Percentiles rank a stretch among this genome's conserved stretches.
Evolutionary conservation across 495 filamentous ascomycete species (phyloP).

Genomic region (Bombardia bombarda): DNA sequence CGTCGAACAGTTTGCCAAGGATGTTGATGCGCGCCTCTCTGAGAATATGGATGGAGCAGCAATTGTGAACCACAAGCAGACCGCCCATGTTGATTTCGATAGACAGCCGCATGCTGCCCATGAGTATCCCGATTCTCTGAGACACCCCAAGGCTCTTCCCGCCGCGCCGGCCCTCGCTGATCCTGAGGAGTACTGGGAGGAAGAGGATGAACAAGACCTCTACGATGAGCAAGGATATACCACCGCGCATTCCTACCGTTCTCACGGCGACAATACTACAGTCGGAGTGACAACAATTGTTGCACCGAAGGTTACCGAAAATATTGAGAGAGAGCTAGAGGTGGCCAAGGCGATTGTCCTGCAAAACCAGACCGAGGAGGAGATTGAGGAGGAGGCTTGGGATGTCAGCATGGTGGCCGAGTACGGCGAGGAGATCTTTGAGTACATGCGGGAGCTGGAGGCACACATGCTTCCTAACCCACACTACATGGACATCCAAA

Average conservation of each 20-base stretch:
- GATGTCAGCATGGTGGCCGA: conserved; percentile 99
- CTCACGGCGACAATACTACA: conserved; percentile 75
- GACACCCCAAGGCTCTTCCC: conserved; percentile 11
- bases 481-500: conserved; percentile 93
- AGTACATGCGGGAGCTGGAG: conserved; percentile 83
- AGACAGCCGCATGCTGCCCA: neutral
- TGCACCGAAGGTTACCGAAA: conserved; percentile 59
- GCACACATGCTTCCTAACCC: conserved; percentile 73
- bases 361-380: conserved; percentile 39
- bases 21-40: conserved; percentile 3
- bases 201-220: conserved; percentile 67
- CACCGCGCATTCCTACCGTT: conserved; percentile 64
- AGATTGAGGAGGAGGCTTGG: conserved; percentile 78
- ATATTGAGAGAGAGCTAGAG: conserved; percentile 57
- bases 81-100: conserved; percentile 3
- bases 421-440: conserved; percentile 91
- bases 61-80: conserved; percentile 1
- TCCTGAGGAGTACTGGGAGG: conserved; percentile 67
- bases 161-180: conserved; percentile 34
- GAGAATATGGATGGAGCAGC: conserved; percentile 4
- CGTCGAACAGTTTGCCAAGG: conserved; percentile 26
- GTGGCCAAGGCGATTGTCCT: conserved; percentile 62
- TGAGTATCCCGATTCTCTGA: conserved; percentile 2
- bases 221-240: conserved; percentile 79
- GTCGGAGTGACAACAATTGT: conserved; percentile 59